These are phyloP conservation scores for Skeletonema marinoi DNA, from an alignment of 108 stramenopile genomes.

Conservation along the genomic window DNA sequence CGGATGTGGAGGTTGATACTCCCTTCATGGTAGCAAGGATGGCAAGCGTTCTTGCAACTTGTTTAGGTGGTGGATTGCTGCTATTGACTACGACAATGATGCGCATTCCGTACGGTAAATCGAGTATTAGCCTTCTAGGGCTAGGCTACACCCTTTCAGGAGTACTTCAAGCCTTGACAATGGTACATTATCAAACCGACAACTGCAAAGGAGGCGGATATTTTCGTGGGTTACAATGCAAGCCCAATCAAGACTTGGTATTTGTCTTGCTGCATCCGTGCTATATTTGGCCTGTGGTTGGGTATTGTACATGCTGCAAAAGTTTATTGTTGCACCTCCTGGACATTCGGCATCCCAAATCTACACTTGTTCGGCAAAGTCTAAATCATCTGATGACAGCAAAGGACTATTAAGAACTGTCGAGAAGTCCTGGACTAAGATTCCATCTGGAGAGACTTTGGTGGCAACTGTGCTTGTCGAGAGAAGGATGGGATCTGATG, in stretches of 20 bases:
- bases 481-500: conserved; percentile 5
- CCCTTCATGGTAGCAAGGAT: conserved; percentile 26
- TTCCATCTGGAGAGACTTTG: conserved; percentile 25
- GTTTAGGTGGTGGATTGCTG: conserved; percentile 22
- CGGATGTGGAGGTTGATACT: conserved; percentile 15
- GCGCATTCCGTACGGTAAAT: conserved; percentile 14
- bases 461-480: conserved; percentile 44
- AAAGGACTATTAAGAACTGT: conserved; percentile 27
- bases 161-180: conserved; percentile 13
- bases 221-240: conserved; percentile 25
- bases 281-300: conserved; percentile 34
- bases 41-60: conserved; percentile 18
- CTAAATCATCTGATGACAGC: conserved; percentile 7
- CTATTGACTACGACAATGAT: conserved; percentile 35
- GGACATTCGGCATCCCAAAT: conserved; percentile 14
- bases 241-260: conserved; percentile 34
- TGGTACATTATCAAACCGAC: not conserved
- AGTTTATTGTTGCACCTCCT: conserved; percentile 6
- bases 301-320: conserved; percentile 18
- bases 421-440: conserved; percentile 35
- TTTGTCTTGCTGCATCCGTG: conserved; percentile 31
- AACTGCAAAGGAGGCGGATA: conserved; percentile 20
- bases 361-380: conserved; percentile 30
- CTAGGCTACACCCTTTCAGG: conserved; percentile 6
- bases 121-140: conserved; percentile 13